Evolutionary conservation across 2,329 filamentous ascomycete genomes (phyloP), one percentile per base, ranked within the genome.

Genomic region (Dactylonectria macrodidyma): DNA sequence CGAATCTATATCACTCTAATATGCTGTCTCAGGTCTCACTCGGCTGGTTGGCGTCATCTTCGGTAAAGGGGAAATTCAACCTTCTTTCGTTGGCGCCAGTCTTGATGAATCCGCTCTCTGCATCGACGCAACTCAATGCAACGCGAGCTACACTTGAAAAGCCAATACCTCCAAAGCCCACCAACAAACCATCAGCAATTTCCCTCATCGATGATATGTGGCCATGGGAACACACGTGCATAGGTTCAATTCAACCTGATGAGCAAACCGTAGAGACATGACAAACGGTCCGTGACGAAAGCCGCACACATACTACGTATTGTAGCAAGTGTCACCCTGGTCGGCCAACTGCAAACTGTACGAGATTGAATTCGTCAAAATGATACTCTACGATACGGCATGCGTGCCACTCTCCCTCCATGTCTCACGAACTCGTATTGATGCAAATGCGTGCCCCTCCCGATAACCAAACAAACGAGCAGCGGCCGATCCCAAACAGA

Each of bases 1-100:
- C 50, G 22, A 52, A 52, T n/a, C 47, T 41, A 52, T 26, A 54
- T 52, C 30, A n/a, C 57, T 44, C 57, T 60, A 61, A 46, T 58
- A 50, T 55, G 44, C 61, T 58, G 63, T 66, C 52, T 58, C 52
- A 66, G 58, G 58, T 56, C 63, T 48, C 52, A 50, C 60, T 47
- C 10, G 46, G 16, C 60, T 26, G 19, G 33, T 50, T 62, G 52
- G 60, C 52, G 52, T 62, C 60, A 41, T 57, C 50, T n/a, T 58
- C 38, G 58, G 51, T 61, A 61, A 66, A 50, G 46, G 52, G 61
- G 46, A 44, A 38, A 22, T 52, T 66, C 57, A 58, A 46, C 51
- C 44, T 51, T 66, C 22, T 59, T 59, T 57, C 26, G 54, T 55
- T 50, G 38, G 62, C 41, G 59, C 59, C 57, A 14, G 44, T 41